Percentiles rank a stretch among this genome's conserved stretches.
These are phyloP conservation scores for Solanum pennellii DNA, from an alignment of 257 asterid genomes.

Conservation along the genomic window DNA sequence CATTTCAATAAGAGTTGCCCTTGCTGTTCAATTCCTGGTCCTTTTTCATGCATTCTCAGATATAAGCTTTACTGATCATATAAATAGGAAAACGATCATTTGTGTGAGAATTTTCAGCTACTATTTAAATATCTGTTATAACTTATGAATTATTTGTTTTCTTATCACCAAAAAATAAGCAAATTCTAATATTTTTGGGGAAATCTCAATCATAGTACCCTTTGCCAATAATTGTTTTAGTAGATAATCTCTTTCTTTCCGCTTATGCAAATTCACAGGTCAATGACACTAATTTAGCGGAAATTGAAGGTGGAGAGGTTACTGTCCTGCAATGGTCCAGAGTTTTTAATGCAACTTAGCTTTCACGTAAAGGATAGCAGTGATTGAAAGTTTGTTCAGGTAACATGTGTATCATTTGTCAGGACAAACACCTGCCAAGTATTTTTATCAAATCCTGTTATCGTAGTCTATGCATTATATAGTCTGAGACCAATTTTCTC, in stretches of 20 bases:
- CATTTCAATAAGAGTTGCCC: background rate
- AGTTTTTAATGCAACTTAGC: slow-evolving; percentile 39
- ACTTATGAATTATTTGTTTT: too few species aligned
- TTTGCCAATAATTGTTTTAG: background rate
- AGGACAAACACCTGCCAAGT: background rate
- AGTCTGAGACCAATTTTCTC: slow-evolving; percentile 2
- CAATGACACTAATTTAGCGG: slow-evolving; percentile 46
- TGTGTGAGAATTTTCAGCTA: background rate
- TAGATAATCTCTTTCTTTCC: background rate
- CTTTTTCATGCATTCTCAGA: background rate
- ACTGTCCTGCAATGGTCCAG: slow-evolving; percentile 2
- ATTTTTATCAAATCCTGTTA: background rate
- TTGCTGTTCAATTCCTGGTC: background rate
- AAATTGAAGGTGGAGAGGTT: slow-evolving; percentile 35
- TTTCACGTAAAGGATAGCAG: slow-evolving; percentile 7
- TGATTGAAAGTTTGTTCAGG: slow-evolving; percentile 14
- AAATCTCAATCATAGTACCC: background rate
- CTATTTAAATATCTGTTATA: background rate
- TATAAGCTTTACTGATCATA: background rate
- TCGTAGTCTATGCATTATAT: background rate
- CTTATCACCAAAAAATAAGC: background rate
- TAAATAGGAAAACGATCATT: background rate
- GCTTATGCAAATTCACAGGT: slow-evolving; percentile 32
- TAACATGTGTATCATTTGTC: slow-evolving; percentile 1
- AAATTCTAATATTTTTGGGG: background rate